A percentile compares a stretch with the other conserved stretches of the same genome.
phyloP scores from a whole-genome alignment of 129 eudicot species.

The Logfia minima region DNA sequence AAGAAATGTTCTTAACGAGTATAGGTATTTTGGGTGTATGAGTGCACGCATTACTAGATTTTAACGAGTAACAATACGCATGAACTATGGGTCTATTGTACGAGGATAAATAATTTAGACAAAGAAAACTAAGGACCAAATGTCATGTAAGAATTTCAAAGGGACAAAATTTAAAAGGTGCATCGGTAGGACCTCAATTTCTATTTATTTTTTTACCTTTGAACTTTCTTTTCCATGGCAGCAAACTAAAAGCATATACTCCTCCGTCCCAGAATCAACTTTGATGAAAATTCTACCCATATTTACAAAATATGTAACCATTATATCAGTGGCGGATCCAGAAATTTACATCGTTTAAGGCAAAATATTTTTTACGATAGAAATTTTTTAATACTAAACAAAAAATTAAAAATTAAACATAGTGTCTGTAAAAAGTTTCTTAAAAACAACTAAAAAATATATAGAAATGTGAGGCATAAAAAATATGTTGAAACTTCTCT shows the following conservation, averaged over 20 bases:
- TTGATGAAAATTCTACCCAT: no score
- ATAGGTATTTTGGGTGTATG: background rate
- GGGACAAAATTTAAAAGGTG: constrained; percentile 13
- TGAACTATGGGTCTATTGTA: background rate
- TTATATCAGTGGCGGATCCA: no score
- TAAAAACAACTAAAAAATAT: no score
- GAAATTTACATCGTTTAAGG: no score
- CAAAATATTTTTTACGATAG: no score
- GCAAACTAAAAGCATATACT: background rate
- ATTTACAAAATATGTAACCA: no score
- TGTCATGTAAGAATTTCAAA: background rate
- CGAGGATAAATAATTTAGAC: constrained; percentile 14
- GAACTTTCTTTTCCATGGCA: background rate
- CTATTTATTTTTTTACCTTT: background rate
- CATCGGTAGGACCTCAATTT: background rate
- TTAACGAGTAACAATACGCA: background rate
- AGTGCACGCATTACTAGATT: background rate
- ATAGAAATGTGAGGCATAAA: no score
- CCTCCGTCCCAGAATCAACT: no score
- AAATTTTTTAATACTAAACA: no score
- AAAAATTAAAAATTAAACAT: no score
- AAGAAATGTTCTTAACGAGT: background rate
- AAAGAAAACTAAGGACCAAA: constrained; percentile 9
- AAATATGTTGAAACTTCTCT: no score
- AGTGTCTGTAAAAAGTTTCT: no score